These are phyloP conservation scores for Neurospora sp. DNA, from an alignment of 495 filamentous ascomycete genomes.

Conservation along the genomic window DNA sequence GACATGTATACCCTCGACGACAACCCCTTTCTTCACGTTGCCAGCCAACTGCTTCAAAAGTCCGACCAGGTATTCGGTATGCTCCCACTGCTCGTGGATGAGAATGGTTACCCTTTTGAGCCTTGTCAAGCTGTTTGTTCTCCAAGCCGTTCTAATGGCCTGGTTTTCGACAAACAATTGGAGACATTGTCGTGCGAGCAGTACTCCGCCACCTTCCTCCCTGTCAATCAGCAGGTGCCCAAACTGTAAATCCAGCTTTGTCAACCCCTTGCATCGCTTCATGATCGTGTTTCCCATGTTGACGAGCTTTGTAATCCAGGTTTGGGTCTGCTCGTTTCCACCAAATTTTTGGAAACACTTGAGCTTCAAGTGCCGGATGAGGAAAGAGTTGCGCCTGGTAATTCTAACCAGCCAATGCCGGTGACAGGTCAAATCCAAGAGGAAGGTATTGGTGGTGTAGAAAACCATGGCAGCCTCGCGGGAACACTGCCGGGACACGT, in stretches of 20 bases:
- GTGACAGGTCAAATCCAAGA: not conserved
- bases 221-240: not conserved
- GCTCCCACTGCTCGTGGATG: not conserved
- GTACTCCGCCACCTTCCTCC: not conserved
- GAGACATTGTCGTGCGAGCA: not conserved
- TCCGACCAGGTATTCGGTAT: not conserved
- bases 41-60: not conserved
- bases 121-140: fast-evolving
- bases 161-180: not conserved
- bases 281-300: conserved; percentile 12
- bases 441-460: not conserved
- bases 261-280: not conserved
- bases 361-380: not conserved
- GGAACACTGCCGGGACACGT: not conserved
- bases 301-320: conserved; percentile 37
- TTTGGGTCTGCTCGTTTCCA: conserved; percentile 23
- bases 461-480: not conserved
- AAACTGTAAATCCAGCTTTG: not conserved
- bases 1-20: not conserved
- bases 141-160: not conserved
- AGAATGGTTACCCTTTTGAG: not conserved
- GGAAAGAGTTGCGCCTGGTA: not conserved
- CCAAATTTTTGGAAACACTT: conserved; percentile 2
- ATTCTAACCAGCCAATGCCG: not conserved
- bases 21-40: not conserved